These are phyloP conservation scores for Pythium phragmiticola DNA, from an alignment of 352 stramenopile genomes.

Conservation along the genomic window DNA sequence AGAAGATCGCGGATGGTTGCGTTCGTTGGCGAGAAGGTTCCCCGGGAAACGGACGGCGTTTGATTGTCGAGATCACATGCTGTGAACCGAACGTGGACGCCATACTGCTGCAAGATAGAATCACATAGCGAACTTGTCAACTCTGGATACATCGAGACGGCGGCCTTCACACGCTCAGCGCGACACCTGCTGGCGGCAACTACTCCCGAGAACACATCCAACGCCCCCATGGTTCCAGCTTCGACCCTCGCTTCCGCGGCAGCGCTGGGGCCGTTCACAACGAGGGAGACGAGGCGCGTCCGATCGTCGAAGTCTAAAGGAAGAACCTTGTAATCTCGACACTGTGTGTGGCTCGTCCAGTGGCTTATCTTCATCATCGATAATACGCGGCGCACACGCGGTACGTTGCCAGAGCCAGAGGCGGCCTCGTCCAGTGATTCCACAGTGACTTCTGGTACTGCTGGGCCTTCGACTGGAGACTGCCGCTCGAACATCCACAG, in stretches of 20 bases:
- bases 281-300: constrained; percentile 5
- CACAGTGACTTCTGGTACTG: background rate
- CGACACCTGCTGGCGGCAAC: constrained; percentile 18
- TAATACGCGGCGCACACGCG: constrained; percentile 7
- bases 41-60: background rate
- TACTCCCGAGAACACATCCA: background rate
- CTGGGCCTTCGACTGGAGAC: background rate
- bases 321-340: constrained; percentile 7
- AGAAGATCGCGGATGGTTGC: background rate
- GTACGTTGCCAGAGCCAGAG: background rate
- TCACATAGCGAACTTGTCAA: constrained; percentile 12
- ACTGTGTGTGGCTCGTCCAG: constrained; percentile 14
- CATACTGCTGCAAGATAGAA: constrained; percentile 22
- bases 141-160: constrained; percentile 19
- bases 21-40: background rate
- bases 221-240: too few relatives aligned
- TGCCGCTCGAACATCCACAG: constrained; percentile 23
- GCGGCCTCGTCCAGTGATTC: background rate
- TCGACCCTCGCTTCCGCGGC: background rate
- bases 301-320: background rate
- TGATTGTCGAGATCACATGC: background rate
- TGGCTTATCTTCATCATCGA: constrained; percentile 13
- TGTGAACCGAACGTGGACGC: constrained; percentile 19
- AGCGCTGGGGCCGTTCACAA: constrained; percentile 13
- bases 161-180: constrained; percentile 17